A percentile compares a stretch with the other conserved stretches of the same genome.
Conservation (phyloP, 2,329 filamentous ascomycete genomes). For the Acrocalymma vagum region DNA sequence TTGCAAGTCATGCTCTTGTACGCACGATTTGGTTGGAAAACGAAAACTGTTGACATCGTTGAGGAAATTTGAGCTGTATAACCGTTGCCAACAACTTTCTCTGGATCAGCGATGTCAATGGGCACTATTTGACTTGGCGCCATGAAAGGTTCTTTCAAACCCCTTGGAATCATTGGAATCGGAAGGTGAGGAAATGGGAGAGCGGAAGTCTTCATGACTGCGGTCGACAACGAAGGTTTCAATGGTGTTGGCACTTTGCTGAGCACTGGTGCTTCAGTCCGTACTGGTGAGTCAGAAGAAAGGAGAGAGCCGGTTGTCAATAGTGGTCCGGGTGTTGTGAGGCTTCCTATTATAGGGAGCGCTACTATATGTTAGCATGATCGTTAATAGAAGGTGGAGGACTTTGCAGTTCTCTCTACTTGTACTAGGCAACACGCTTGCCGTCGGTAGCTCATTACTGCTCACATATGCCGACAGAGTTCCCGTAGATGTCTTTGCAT, state of each 20-base stretch:
- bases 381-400: background rate
- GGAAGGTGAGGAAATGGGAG: conserved; percentile 11
- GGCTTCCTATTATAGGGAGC: conserved; percentile 15
- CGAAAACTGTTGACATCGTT: conserved; percentile 52
- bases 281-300: conserved; percentile 7
- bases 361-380: conserved; percentile 12
- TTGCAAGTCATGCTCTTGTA: conserved; percentile 55
- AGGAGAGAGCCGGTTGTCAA: conserved; percentile 13
- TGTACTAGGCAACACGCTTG: conserved; percentile 12
- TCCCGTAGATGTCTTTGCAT: conserved; percentile 24
- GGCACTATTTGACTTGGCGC: conserved; percentile 49
- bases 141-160: conserved; percentile 44
- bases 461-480: conserved; percentile 10
- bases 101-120: conserved; percentile 45
- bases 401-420: conserved; percentile 19
- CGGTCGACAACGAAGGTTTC: conserved; percentile 8
- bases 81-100: conserved; percentile 49
- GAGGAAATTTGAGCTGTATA: conserved; percentile 52
- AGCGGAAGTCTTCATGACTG: too few relatives aligned
- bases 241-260: conserved; percentile 5
- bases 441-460: conserved; percentile 20
- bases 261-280: conserved; percentile 2
- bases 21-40: conserved; percentile 54
- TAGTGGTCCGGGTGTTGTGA: conserved; percentile 19
- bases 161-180: conserved; percentile 26